Base-by-base conservation (phyloP, 2,329 filamentous ascomycete species). In the Helotiales sp. region DNA sequence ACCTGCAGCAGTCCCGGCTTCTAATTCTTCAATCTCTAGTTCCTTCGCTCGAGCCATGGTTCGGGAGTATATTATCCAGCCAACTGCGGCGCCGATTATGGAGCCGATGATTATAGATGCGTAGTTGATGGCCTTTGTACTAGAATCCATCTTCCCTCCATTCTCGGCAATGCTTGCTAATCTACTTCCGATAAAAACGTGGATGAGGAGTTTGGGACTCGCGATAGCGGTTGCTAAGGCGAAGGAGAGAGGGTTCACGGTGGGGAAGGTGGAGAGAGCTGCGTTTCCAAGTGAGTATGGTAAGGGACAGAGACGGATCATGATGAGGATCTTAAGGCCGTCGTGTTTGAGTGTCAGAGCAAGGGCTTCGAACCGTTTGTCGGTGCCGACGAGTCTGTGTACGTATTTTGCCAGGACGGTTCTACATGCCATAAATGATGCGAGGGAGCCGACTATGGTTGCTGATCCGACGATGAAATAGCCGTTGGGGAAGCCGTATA, bases 251-350 rank as follows among this genome's bases (percentile, higher is more conserved):
- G 90, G 89, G 24, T 87, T 82, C 31, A 99, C 90, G 30, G 89
- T 96, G 2, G 93, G 93, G 61, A 99, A 93, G 1, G 95, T 98
- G 29, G 91, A 91, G 55, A 99, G 84, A 60, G 96, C 96, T 51
- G 92, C 95, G 71, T 99, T 99, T 70, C 90, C 93, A 65, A 98
- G 78, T 52, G 90, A 95, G 73, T 96, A 99, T 13, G 95, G 95
- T 59, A 99, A 73, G 1, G 95, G 95, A 69, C 93, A 98, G 63
- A 98, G 82, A 29, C 95, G 85, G 66, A 99, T 95, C 82, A 95
- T 96, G 62, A 91, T 87, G 46, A 99, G 81, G 54, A 98, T 86
- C 68, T 91, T 89, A 52, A 99, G 74, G 0, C 95, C 95, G 69
- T 99, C 95, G 69, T 90, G 87, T 63, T 96, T 91, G 61, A 99